Evolutionary conservation across 148 eudicot genomes (phyloP), one percentile per base, ranked within the genome.

Genomic region (Suaeda aralocaspica): DNA sequence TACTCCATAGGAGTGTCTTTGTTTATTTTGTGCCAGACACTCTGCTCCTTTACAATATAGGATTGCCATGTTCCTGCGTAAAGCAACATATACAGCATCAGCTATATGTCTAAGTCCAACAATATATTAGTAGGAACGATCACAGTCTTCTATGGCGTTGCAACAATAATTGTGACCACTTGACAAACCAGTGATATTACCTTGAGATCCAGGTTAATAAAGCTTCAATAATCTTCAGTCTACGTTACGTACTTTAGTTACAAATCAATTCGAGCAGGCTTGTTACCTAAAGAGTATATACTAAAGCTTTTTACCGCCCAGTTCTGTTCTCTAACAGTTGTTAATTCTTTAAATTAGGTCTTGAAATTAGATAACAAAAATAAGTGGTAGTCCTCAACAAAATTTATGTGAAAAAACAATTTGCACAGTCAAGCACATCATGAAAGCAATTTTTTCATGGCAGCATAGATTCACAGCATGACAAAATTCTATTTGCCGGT

Each of bases 11-110:
- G 96, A 4, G 92, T 85, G 59, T 77, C 62, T 74, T 82, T 81
- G 76, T 84, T 82, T 42, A 93, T 80, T 79, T 84, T 93, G 79
- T 93, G 95, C 98, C 98, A 93, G 4, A 81, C 79, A 81, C 79
- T 83, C 52, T 89, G 81, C 63, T 93, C 91, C 75, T 85, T 89
- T 15, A 93, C 96, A 49, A 90, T 72, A 73, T 85, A 87, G 12
- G 96, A 82, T 81, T 88, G 95, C 96, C 98, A 93, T 60, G 88
- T 87, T 71, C 98, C 96, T 92, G 74, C 68, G 64, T 33, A 45
- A 29, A 71, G 71, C 8, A 13, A 65, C 31, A 36, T 33, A 72
- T 25, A 21, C 48, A 71, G 30, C 58, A 52, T 26, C 16, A 31
- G 26, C 41, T 4, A 36, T 11, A n/a, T n/a, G n/a, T n/a, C n/a